These are phyloP conservation scores for Arctium lappa DNA, from an alignment of 129 eudicot genomes.

Conservation along the genomic window DNA sequence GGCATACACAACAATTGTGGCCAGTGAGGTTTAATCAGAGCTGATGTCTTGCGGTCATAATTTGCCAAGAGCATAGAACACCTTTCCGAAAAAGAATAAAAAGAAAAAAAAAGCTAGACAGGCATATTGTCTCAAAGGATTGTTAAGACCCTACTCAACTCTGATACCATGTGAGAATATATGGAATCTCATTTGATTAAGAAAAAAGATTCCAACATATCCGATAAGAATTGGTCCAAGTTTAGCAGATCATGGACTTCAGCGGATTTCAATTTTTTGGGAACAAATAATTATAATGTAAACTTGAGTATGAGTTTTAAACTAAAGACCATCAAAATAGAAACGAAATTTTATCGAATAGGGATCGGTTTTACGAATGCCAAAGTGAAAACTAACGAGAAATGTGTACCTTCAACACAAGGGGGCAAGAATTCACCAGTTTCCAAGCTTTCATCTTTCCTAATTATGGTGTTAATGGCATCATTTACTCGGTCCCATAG, in stretches of 20 bases:
- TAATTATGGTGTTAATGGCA: constrained; percentile 73
- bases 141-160: too few species aligned
- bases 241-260: neutral
- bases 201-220: too few species aligned
- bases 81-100: too few species aligned
- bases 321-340: neutral
- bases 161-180: too few species aligned
- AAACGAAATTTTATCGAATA: neutral
- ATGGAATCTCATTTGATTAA: too few species aligned
- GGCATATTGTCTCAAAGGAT: too few species aligned
- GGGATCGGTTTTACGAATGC: neutral
- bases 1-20: too few species aligned
- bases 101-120: too few species aligned
- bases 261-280: neutral
- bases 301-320: neutral
- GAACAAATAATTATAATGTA: neutral
- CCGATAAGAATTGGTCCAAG: neutral
- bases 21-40: too few species aligned
- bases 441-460: constrained; percentile 79
- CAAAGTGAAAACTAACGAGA: neutral
- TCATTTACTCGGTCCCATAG: constrained; percentile 87
- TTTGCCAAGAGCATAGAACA: too few species aligned
- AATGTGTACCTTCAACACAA: constrained; percentile 80
- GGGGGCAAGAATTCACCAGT: constrained; percentile 83
- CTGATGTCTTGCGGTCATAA: too few species aligned